Conservation (phyloP, 2,329 filamentous ascomycete species). For the Venturia carpophila region DNA sequence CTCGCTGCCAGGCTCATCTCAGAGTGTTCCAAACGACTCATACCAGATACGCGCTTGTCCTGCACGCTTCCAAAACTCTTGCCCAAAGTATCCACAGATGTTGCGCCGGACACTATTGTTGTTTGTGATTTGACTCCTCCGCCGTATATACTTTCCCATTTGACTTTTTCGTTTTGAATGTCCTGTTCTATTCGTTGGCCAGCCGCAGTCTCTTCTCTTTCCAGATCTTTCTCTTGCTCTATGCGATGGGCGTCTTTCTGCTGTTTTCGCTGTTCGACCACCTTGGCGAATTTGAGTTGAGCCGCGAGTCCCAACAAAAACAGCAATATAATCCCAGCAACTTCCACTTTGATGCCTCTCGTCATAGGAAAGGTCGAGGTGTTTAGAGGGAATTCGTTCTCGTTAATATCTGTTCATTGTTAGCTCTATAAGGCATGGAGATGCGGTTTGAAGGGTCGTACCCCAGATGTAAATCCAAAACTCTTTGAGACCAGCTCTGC, state of each 20-base stretch:
- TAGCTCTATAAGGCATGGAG: constrained; percentile 9
- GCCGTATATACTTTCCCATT: constrained; percentile 76
- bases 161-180: constrained; percentile 52
- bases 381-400: constrained; percentile 67
- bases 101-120: constrained; percentile 46
- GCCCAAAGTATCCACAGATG: constrained; percentile 29
- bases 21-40: constrained; percentile 49
- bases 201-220: constrained; percentile 60
- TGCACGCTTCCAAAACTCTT: constrained; percentile 30
- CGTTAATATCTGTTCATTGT: constrained; percentile 54
- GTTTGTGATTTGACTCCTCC: constrained; percentile 40
- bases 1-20: constrained; percentile 33
- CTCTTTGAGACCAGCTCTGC: constrained; percentile 82
- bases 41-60: constrained; percentile 33
- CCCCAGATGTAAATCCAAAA: constrained; percentile 93
- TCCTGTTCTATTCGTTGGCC: constrained; percentile 58
- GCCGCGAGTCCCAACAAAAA: constrained; percentile 70
- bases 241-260: constrained; percentile 38
- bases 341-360: constrained; percentile 76
- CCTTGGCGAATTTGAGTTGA: constrained; percentile 77
- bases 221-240: constrained; percentile 50
- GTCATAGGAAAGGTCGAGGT: constrained; percentile 78
- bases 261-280: constrained; percentile 52
- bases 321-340: constrained; percentile 68
- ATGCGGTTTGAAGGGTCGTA: constrained; percentile 30